Evolutionary conservation across 192 early-diverging fungal species (phyloP), one percentile per base, ranked within the genome.

Genomic region (Jimgerdemannia lactiflua): DNA sequence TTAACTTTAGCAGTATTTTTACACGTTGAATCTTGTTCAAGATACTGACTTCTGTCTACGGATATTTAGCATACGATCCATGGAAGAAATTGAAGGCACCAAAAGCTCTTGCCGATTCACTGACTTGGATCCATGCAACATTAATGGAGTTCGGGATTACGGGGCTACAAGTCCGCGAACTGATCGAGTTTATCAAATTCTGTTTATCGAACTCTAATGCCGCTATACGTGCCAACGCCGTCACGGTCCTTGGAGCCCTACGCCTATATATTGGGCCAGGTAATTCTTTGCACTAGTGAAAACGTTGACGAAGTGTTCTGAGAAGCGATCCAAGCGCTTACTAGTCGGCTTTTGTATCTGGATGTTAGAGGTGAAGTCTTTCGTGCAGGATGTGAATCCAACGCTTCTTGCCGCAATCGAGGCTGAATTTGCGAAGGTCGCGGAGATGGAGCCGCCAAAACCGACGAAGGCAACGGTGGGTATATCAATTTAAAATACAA

Each of bases 401-500:
- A 88, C 92, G 68, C 81, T 96, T 39, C 73, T 98, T 71, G 90
- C 94, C 42, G 86, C 89, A 3, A 91, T 99, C 65, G 96, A 99
- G 78, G 86, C 93, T 42, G 98, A 99, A 78, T 97, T 99, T 77
- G 94, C 92, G 40, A 96, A 94, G 73, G 96, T 96, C 3, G 91
- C 89, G 3, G 88, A 85, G 49, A 71, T 88, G 79, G 83, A 88
- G 17, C 90, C 93, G 29, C 92, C 92, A 29, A 77, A 85, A 65
- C 89, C 93, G 11, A 80, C 87, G n/a, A 91, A 88, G 70, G 75
- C 81, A 18, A 64, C 72, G 4, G 82, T 80, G 77, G 72, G 77
- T 74, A 6, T 2, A 59, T 59, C 14, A 10, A 14, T 59, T 14
- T 1, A 59, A 59, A 14, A 59, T 49, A 71, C 18, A 42, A 14